Conservation (phyloP, 495 filamentous ascomycete genomes). For the Venustampulla echinocandica region DNA sequence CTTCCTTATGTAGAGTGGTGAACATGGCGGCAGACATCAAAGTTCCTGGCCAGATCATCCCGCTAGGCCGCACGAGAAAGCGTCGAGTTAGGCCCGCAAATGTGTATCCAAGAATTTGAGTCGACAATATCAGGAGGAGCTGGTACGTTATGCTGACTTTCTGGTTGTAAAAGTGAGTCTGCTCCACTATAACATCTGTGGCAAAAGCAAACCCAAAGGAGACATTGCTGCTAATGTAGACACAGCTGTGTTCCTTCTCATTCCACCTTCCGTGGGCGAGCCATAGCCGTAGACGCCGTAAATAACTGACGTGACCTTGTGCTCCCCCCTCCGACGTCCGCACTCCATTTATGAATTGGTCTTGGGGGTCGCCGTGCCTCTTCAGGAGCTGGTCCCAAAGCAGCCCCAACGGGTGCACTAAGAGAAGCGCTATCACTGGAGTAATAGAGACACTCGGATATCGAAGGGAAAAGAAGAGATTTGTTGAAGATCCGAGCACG, state of each 20-base stretch:
- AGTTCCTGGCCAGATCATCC: constrained; percentile 90
- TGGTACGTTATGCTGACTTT: constrained; percentile 66
- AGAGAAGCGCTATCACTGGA: constrained; percentile 71
- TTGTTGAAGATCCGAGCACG: constrained; percentile 70
- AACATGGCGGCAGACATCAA: constrained; percentile 84
- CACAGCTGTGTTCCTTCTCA: constrained; percentile 77
- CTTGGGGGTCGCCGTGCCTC: constrained; percentile 48
- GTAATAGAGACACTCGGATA: constrained; percentile 83
- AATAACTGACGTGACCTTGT: neutral
- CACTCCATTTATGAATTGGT: constrained; percentile 49
- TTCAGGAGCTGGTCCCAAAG: constrained; percentile 68
- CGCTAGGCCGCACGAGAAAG: constrained; percentile 71
- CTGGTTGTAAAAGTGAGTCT: constrained; percentile 80
- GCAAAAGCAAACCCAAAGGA: constrained; percentile 87
- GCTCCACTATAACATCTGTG: constrained; percentile 78
- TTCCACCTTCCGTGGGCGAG: constrained; percentile 76
- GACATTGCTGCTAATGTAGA: constrained; percentile 83
- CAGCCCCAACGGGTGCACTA: constrained; percentile 72
- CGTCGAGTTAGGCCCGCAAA: constrained; percentile 72
- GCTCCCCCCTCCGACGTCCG: constrained; percentile 18
- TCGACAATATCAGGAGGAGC: constrained; percentile 70
- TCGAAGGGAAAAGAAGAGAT: constrained; percentile 74
- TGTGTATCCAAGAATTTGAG: constrained; percentile 76
- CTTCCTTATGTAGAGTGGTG: constrained; percentile 73
- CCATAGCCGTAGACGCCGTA: constrained; percentile 50